Evolutionary conservation across 2,329 filamentous ascomycete species (phyloP), one percentile per base, ranked within the genome.

Genomic region (Trichoderma brevicompactum): DNA sequence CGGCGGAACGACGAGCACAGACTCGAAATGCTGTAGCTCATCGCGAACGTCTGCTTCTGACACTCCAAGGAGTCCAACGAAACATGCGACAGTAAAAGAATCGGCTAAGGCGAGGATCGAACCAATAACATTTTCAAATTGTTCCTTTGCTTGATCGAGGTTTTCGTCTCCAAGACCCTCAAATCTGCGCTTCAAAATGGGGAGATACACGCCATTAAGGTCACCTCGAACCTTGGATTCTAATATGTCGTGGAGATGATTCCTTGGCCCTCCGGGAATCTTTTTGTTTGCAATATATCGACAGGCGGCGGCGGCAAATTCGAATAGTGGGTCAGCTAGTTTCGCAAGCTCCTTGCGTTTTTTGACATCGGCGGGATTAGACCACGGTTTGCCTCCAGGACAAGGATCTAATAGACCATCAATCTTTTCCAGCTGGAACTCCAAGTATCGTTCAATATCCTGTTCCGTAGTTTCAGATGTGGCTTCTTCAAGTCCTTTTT

Each of bases 1-100:
- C 2, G 60, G 38, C 2, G 77, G 75, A 2, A 79, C 65, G 32
- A 69, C 66, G 0, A 81, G 56, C 5, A 79, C 73, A 0, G 77
- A 76, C 66, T 78, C 72, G 7, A 80, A 74, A 3, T 64, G 23
- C 7, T 72, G 63, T n/a, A 77, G 62, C 15, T 56, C 68, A 3
- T 50, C 7, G 5, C 67, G 43, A 7, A 79, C 62, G 4, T 6
- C 63, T 3, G 43, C n/a, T 32, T 53, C 28, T 5, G 43, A 1
- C 15, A 74, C 61, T 0, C 52, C 53, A 12, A 78, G 69, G 7
- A 79, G 69, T 7, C 36, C 13, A 0, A 70, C 64, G 0, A 80
- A 68, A 9, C 72, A 68, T 15, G 15, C 8, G 1, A 66, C 32
- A 1, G 76, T 71, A 15, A 79, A 71, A 9, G 78, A 75, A 7